Percentiles rank a stretch among this genome's conserved stretches.
Conservation (phyloP, 148 eudicot species). For the Dianthus caryophyllus region DNA sequence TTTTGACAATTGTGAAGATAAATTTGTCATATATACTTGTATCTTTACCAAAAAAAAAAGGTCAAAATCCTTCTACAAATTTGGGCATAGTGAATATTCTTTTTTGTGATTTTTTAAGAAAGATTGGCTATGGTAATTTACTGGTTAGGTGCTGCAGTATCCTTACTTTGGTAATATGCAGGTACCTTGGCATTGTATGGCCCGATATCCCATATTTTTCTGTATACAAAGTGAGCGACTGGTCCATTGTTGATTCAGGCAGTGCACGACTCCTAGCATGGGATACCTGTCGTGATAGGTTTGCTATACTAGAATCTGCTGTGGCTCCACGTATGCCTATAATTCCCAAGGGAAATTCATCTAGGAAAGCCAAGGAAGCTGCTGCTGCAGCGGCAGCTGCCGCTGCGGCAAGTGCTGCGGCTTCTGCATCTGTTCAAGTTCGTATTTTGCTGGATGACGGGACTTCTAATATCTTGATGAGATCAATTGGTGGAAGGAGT, state of each 20-base stretch:
- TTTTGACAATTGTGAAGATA: neutral
- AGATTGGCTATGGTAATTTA: no score
- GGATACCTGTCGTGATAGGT: conserved; percentile 94
- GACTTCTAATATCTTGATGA: conserved; percentile 91
- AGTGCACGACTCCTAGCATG: conserved; percentile 95
- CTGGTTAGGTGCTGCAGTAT: conserved; percentile 1
- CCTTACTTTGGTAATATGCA: conserved; percentile 32
- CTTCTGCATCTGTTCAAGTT: conserved; percentile 90
- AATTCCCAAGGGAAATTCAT: conserved; percentile 78
- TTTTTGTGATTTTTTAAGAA: no score
- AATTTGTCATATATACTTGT: neutral
- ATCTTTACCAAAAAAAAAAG: neutral
- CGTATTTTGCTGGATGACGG: conserved; percentile 94
- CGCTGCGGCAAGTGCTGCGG: conserved; percentile 89
- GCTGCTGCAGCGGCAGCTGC: conserved; percentile 96
- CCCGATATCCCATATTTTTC: conserved; percentile 98
- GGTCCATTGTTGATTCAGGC: conserved; percentile 97
- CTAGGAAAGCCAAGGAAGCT: conserved; percentile 97
- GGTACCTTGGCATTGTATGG: conserved; percentile 93
- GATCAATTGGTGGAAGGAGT: conserved; percentile 72
- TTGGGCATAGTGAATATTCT: neutral
- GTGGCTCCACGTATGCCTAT: conserved; percentile 71
- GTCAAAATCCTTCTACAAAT: neutral
- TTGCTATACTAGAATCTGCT: conserved; percentile 85
- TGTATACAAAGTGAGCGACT: conserved; percentile 85